These are phyloP conservation scores for Sclerotinia spermophila DNA, from an alignment of 2,329 filamentous ascomycete species.

Conservation along the genomic window DNA sequence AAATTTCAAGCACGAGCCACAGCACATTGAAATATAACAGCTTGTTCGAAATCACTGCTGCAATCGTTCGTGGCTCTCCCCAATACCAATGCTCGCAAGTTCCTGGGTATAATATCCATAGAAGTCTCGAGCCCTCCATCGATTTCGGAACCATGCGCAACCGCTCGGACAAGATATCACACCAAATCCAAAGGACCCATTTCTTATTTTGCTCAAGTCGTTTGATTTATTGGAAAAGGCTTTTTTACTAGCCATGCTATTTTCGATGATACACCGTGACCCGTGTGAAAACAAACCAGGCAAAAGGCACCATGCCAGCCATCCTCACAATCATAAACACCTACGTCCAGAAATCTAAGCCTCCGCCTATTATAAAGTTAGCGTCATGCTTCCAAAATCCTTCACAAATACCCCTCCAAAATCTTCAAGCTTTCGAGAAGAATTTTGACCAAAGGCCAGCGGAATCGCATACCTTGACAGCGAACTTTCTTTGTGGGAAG, in stretches of 20 bases:
- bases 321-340: constrained; percentile 28
- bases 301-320: constrained; percentile 26
- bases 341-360: constrained; percentile 32
- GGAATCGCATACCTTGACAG: constrained; percentile 70
- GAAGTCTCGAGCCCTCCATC: constrained; percentile 4
- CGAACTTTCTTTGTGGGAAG: constrained; percentile 98
- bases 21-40: constrained; percentile 1
- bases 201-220: constrained; percentile 31
- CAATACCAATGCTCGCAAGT: not conserved
- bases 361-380: constrained; percentile 33
- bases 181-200: constrained; percentile 14
- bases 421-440: not conserved
- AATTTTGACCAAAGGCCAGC: not conserved
- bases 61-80: not conserved
- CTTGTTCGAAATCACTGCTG: constrained; percentile 13
- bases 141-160: not conserved
- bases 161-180: constrained; percentile 19
- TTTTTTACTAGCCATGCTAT: constrained; percentile 37
- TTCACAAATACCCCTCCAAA: not conserved
- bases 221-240: constrained; percentile 34
- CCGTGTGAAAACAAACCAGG: constrained; percentile 27
- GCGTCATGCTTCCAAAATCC: constrained; percentile 10
- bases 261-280: constrained; percentile 36
- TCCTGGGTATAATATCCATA: not conserved
- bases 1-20: constrained; percentile 7